A percentile compares a stretch with the other conserved stretches of the same genome.
Conservation (phyloP, 1,139 yeast genomes). For the Geotrichum aggregatum region DNA sequence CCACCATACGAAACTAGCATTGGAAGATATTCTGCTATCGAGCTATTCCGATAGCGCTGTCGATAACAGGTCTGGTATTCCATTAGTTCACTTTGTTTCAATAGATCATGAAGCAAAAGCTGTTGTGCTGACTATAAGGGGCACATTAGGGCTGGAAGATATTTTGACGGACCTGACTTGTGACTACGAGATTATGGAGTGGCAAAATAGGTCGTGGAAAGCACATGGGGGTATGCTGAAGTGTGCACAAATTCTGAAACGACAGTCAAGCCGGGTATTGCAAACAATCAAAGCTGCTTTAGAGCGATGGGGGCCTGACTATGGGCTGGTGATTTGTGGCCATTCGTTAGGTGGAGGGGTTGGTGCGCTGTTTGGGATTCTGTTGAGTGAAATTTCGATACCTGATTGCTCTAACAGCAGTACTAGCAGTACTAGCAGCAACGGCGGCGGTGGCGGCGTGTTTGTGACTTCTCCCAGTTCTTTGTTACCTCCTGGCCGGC, state of each 20-base stretch:
- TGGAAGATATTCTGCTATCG: constrained; percentile 36
- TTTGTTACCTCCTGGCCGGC: constrained; percentile 33
- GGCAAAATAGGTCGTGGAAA: constrained; percentile 33
- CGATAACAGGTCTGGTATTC: constrained; percentile 34
- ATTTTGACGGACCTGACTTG: constrained; percentile 38
- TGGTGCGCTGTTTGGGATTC: constrained; percentile 36
- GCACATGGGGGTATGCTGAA: constrained; percentile 40
- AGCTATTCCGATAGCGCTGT: constrained; percentile 34
- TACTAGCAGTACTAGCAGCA: no score
- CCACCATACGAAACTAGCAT: constrained; percentile 33
- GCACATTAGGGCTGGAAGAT: constrained; percentile 39
- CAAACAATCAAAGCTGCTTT: constrained; percentile 32
- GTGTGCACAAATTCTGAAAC: constrained; percentile 33
- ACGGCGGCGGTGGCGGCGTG: constrained; percentile 14
- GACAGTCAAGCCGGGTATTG: constrained; percentile 30
- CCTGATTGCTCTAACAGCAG: no score
- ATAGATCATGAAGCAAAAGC: constrained; percentile 37
- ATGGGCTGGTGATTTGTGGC: constrained; percentile 38
- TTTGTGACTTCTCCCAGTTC: constrained; percentile 28
- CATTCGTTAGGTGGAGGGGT: constrained; percentile 41
- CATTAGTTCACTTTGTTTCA: constrained; percentile 37
- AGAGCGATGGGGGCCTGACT: constrained; percentile 31
- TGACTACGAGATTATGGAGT: constrained; percentile 34
- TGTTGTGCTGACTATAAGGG: constrained; percentile 38
- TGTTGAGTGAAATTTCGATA: constrained; percentile 31